Evolutionary conservation across 768 basidiomycete species (phyloP).

Genomic region (Psilocybe tampanensis): DNA sequence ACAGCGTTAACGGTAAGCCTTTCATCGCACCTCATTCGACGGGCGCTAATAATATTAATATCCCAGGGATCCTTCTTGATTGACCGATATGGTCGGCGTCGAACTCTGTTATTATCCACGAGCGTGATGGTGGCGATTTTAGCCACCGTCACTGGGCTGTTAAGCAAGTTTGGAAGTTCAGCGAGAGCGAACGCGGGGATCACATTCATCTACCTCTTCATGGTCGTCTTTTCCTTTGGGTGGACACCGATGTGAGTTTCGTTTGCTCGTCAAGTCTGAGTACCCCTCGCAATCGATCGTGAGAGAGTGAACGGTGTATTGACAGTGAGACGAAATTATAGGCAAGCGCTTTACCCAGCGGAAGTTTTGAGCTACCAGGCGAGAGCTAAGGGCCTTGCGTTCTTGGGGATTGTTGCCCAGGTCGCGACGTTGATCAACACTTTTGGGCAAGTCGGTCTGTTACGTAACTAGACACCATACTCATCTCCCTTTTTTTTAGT

Average conservation of each 20-base stretch:
- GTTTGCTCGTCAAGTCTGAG: no score
- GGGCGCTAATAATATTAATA: not conserved
- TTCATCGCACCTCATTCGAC: not conserved
- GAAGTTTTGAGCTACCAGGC: slow-evolving; percentile 54
- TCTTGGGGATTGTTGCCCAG: slow-evolving; percentile 47
- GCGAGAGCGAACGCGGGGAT: slow-evolving; percentile 52
- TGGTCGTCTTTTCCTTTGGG: slow-evolving; percentile 56
- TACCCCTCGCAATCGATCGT: no score
- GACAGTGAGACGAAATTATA: slow-evolving; percentile 15
- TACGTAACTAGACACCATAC: not conserved
- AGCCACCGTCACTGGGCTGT: slow-evolving; percentile 48
- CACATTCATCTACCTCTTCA: slow-evolving; percentile 51
- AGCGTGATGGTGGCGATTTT: slow-evolving; percentile 39
- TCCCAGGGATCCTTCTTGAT: slow-evolving; percentile 49
- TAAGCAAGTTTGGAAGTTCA: slow-evolving; percentile 36
- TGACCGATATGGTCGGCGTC: slow-evolving; percentile 51
- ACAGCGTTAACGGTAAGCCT: slow-evolving; percentile 29
- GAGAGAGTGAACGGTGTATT: no score
- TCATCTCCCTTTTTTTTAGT: no score
- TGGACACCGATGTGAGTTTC: slow-evolving; percentile 58
- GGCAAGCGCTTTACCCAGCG: slow-evolving; percentile 57
- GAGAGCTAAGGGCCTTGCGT: slow-evolving; percentile 54
- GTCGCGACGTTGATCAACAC: slow-evolving; percentile 49
- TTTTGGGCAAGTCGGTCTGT: slow-evolving; percentile 39
- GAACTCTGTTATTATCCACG: slow-evolving; percentile 43